phyloP scores from a whole-genome alignment of 2,329 filamentous ascomycete species.

The Teratosphaeria epicoccoides region DNA sequence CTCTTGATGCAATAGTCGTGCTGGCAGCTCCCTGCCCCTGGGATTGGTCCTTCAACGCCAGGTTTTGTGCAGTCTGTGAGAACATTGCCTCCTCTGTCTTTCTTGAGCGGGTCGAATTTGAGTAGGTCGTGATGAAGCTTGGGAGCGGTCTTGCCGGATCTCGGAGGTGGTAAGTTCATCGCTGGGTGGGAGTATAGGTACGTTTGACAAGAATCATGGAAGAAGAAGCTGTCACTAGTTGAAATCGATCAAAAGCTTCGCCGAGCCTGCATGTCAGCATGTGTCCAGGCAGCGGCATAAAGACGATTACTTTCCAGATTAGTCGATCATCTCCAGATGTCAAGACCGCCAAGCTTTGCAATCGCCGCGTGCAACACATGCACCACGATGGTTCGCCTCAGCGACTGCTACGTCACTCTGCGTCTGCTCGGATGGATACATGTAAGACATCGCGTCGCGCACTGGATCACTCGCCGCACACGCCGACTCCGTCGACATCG shows the following conservation, averaged over 20 bases:
- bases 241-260: background rate
- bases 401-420: too few relatives aligned
- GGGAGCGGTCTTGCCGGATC: constrained; percentile 39
- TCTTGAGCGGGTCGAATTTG: constrained; percentile 42
- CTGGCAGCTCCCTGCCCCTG: constrained; percentile 39
- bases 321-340: background rate
- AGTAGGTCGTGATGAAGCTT: constrained; percentile 42
- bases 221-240: background rate
- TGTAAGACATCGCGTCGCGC: too few relatives aligned
- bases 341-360: background rate
- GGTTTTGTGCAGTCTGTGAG: constrained; percentile 45
- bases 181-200: background rate
- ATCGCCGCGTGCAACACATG: background rate
- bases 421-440: too few relatives aligned
- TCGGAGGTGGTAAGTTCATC: constrained; percentile 1
- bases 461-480: too few relatives aligned
- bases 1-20: constrained; percentile 50
- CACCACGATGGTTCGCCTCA: too few relatives aligned
- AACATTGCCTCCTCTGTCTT: constrained; percentile 26
- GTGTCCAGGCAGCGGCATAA: background rate
- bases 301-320: background rate
- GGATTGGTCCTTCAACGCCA: constrained; percentile 29
- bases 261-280: too few relatives aligned
- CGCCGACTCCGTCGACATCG: too few relatives aligned
- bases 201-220: background rate